A percentile compares a stretch with the other conserved stretches of the same genome.
phyloP scores from a whole-genome alignment of 2,329 filamentous ascomycete species.

The Coniochaeta ligniaria region DNA sequence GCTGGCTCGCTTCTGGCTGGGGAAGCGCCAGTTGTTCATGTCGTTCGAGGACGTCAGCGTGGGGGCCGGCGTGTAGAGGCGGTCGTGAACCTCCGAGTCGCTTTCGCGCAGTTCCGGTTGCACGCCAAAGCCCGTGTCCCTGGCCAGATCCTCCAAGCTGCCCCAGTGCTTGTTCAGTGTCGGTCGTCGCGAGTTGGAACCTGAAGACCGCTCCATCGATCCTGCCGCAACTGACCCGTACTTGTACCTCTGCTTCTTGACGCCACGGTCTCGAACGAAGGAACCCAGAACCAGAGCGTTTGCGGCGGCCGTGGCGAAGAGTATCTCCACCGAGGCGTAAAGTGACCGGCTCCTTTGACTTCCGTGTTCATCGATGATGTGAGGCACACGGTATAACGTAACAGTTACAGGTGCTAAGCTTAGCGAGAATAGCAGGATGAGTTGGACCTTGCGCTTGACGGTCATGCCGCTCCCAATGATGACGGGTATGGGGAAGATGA shows the following conservation, averaged over 20 bases:
- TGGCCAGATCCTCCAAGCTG: conserved; percentile 85
- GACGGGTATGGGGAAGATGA: conserved; percentile 84
- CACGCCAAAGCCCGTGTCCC: conserved; percentile 67
- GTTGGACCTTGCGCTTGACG: conserved; percentile 68
- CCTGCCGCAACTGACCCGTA: conserved; percentile 52
- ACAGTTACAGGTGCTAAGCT: conserved; percentile 74
- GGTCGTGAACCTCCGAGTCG: conserved; percentile 15
- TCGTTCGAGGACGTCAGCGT: conserved; percentile 23
- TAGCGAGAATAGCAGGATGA: conserved; percentile 75
- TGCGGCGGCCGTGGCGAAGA: conserved; percentile 79
- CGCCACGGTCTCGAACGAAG: conserved; percentile 81
- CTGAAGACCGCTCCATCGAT: conserved; percentile 48
- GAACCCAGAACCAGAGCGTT: conserved; percentile 88
- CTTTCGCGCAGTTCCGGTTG: conserved; percentile 41
- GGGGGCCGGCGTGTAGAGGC: conserved; percentile 16
- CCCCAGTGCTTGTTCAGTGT: conserved; percentile 65
- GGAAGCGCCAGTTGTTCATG: conserved; percentile 41
- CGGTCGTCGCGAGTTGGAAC: conserved; percentile 32
- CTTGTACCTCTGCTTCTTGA: conserved; percentile 83
- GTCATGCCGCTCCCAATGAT: conserved; percentile 74
- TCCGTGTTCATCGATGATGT: conserved; percentile 63
- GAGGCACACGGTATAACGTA: conserved; percentile 73
- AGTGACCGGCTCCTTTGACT: conserved; percentile 83
- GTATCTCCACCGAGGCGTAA: conserved; percentile 80
- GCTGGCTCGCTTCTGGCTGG: conserved; percentile 22